Evolutionary conservation across 805 yeast species (phyloP).

Genomic region (Ogataea pini): DNA sequence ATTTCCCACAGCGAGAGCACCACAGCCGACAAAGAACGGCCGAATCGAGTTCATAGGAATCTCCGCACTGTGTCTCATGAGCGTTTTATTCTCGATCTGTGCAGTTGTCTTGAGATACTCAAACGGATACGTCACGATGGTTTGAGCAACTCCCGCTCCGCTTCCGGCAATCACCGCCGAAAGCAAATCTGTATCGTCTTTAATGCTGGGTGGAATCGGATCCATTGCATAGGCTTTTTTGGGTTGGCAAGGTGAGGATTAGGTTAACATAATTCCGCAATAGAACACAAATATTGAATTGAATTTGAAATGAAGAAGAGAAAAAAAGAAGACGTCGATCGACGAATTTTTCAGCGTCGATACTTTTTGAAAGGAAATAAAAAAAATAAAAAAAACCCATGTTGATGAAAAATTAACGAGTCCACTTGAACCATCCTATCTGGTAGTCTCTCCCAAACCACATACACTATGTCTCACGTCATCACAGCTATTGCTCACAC

Average conservation of each 20-base stretch:
- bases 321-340: conserved; percentile 5
- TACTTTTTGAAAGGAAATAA: neutral
- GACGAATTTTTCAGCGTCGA: conserved; percentile 8
- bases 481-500: conserved; percentile 35
- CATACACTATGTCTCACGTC: conserved; percentile 26
- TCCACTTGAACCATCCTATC: no score
- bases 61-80: conserved; percentile 35
- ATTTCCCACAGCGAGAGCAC: conserved; percentile 75
- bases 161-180: conserved; percentile 63
- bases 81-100: conserved; percentile 52
- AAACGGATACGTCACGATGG: conserved; percentile 68
- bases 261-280: no score
- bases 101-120: conserved; percentile 67
- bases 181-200: conserved; percentile 43
- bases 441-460: no score
- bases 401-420: neutral
- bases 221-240: conserved; percentile 12
- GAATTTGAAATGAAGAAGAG: no score
- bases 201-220: conserved; percentile 10
- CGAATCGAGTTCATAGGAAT: conserved; percentile 35
- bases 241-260: no score
- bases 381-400: neutral
- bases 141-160: conserved; percentile 62
- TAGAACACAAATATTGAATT: no score
- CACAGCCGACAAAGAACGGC: conserved; percentile 58